Conservation (phyloP, 2,329 filamentous ascomycete species). For the Penicillium sp. region DNA sequence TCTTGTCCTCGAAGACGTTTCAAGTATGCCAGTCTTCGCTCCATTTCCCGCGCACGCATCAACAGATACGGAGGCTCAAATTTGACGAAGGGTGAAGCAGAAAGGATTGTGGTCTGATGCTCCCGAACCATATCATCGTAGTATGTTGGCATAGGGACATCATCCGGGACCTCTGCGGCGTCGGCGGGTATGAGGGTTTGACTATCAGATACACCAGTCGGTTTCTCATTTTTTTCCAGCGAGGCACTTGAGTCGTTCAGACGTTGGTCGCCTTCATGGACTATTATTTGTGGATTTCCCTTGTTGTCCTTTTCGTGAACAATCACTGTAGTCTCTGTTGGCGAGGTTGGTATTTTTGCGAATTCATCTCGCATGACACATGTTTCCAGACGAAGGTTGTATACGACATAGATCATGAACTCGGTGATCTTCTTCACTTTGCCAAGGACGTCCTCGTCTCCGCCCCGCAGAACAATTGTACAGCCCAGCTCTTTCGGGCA, state of each 20-base stretch:
- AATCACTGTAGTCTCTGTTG: constrained; percentile 47
- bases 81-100: constrained; percentile 92
- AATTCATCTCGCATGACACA: constrained; percentile 92
- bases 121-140: constrained; percentile 95
- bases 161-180: constrained; percentile 65
- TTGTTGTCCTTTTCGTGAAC: constrained; percentile 10
- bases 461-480: constrained; percentile 88
- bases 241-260: constrained; percentile 1
- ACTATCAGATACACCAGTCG: constrained; percentile 18
- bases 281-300: constrained; percentile 1
- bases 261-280: constrained; percentile 1
- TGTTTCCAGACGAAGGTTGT: constrained; percentile 94
- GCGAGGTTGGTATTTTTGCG: constrained; percentile 72
- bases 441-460: constrained; percentile 68
- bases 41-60: constrained; percentile 88
- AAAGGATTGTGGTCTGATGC: constrained; percentile 89
- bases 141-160: constrained; percentile 83
- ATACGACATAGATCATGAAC: constrained; percentile 99
- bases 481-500: constrained; percentile 89
- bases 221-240: constrained; percentile 20
- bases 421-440: constrained; percentile 92
- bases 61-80: constrained; percentile 92
- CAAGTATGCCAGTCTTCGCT: constrained; percentile 78
- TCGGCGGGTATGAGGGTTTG: constrained; percentile 19
- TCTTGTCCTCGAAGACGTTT: constrained; percentile 78